Percentiles rank a stretch among this genome's conserved stretches.
phyloP scores from a whole-genome alignment of 2,329 filamentous ascomycete species.

The Mollisiaceae sp. region DNA sequence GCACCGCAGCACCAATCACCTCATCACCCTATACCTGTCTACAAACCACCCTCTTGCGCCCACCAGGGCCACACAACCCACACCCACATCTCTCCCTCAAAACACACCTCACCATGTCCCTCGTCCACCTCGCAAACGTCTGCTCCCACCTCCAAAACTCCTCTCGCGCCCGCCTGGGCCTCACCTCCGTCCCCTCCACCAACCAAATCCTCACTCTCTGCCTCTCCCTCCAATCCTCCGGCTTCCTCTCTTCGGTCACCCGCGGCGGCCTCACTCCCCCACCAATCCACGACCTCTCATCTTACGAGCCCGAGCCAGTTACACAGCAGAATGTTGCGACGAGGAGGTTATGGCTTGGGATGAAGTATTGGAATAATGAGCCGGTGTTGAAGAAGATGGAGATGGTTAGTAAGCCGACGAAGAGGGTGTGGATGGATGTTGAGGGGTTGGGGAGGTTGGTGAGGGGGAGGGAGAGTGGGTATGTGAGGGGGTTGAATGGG shows the following conservation, averaged over 20 bases:
- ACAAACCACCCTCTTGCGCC: conserved; percentile 27
- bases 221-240: conserved; percentile 69
- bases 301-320: conserved; percentile 54
- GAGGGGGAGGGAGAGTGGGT: conserved; percentile 60
- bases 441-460: conserved; percentile 61
- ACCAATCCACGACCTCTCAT: conserved; percentile 52
- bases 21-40: background rate
- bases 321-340: conserved; percentile 65
- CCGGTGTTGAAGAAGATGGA: conserved; percentile 69
- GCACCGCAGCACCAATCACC: background rate
- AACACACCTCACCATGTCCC: conserved; percentile 59
- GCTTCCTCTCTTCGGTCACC: conserved; percentile 71
- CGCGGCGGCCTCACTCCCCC: conserved; percentile 66
- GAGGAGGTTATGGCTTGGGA: conserved; percentile 70
- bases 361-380: conserved; percentile 77
- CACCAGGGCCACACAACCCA: conserved; percentile 31
- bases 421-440: conserved; percentile 66
- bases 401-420: conserved; percentile 70
- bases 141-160: conserved; percentile 79
- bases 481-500: conserved; percentile 65
- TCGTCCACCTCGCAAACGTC: conserved; percentile 71
- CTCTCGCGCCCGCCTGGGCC: conserved; percentile 69
- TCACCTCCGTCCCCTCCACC: conserved; percentile 71
- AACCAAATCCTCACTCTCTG: conserved; percentile 68
- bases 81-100: conserved; percentile 1